These are phyloP conservation scores for Fraxinus dipetala DNA, from an alignment of 305 asterid genomes.

Conservation along the genomic window DNA sequence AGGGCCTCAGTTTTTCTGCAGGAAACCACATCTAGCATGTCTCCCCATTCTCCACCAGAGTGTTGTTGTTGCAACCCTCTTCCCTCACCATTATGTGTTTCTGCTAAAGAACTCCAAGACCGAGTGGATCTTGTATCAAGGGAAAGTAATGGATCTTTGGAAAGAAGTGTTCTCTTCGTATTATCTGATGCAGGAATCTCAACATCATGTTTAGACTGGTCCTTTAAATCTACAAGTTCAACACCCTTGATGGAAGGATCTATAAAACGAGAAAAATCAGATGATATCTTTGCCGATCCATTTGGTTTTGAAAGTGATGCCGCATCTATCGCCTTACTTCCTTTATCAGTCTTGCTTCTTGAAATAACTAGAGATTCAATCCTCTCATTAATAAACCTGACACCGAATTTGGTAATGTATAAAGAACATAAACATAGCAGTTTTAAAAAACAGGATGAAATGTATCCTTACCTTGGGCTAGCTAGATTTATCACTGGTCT, in stretches of 20 bases:
- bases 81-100: conserved; percentile 48
- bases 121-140: conserved; percentile 69
- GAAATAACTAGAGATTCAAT: conserved; percentile 72
- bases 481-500: conserved; percentile 91
- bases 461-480: conserved; percentile 65
- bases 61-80: conserved; percentile 45
- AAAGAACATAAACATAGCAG: conserved; percentile 31
- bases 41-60: conserved; percentile 91
- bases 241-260: conserved; percentile 78
- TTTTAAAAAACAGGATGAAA: conserved; percentile 30
- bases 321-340: conserved; percentile 36
- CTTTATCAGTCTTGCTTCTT: conserved; percentile 57
- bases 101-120: conserved; percentile 76
- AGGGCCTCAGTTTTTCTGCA: conserved; percentile 76
- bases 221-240: conserved; percentile 85
- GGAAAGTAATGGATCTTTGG: conserved; percentile 89
- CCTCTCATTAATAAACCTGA: conserved; percentile 94
- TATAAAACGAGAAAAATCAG: conserved; percentile 53
- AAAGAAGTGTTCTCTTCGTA: conserved; percentile 34
- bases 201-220: conserved; percentile 31
- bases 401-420: conserved; percentile 33
- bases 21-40: conserved; percentile 66
- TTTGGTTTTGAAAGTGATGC: conserved; percentile 46
- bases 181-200: conserved; percentile 39
- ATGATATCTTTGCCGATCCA: conserved; percentile 35